Base-by-base conservation (phyloP, 768 basidiomycete species). In the Hericium erinaceus region DNA sequence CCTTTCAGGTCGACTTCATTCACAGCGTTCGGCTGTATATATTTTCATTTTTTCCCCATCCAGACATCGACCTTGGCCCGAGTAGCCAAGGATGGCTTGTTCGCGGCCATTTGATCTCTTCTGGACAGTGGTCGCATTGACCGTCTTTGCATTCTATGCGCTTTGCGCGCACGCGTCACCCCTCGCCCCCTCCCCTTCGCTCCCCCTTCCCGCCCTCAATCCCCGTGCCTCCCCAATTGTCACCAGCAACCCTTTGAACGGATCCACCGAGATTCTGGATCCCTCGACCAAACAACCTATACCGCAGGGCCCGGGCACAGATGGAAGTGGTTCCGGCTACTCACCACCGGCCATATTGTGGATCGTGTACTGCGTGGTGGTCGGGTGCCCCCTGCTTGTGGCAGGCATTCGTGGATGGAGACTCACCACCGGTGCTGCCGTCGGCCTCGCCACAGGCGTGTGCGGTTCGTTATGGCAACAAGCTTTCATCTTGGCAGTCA, bases 341-440 rank as follows among this genome's bases (percentile, higher is more conserved):
- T 58, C 64, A 16, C 57, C 70, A 2, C 68, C 80, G 22, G 81
- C 83, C 1, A 48, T 83, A 12, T 63, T 85, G 18, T 87, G 85
- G 86, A 75, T 84, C 9, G 70, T 63, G 8, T 83, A 81, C 60
- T 75, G 73, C 26, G 73, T 82, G 56, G 58, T 73, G 10, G 60
- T 82, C 53, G 86, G 86, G 18, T 39, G 70, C 5, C 83, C 83
- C 2, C 73, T 87, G 63, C 70, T 81, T 15, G 54, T 80, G 3
- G 79, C 73, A 0, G 85, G 85, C 40, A 74, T 87, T 51, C 75
- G 82, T 26, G 75, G 80, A 2, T 77, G 79, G 73, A 75, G 82
- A 54, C 37, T 82, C 1, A 83, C 83, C 2, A 79, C 80, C 0
- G 84, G 80, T 28, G 69, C 74, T 1, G 80, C 79, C 2, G 64